Evolutionary conservation across 176 grass and related monocot genomes (phyloP).

Genomic region (Bothriochloa decipiens): DNA sequence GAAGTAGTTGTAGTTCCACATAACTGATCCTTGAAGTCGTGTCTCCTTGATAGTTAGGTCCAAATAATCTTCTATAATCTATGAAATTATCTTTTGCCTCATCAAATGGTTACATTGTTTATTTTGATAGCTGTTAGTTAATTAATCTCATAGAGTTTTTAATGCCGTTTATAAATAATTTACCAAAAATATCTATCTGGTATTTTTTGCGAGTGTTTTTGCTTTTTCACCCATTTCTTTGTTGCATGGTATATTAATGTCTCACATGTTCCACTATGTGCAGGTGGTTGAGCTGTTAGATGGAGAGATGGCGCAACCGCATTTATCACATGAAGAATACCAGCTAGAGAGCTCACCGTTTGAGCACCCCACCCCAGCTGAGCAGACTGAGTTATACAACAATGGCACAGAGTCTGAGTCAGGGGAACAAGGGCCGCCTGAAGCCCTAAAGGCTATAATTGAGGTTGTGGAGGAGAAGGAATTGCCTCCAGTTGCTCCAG

Average conservation of each 20-base stretch:
- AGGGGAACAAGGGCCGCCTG: background rate
- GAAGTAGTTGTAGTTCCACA: no score
- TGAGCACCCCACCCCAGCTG: background rate
- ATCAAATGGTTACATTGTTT: no score
- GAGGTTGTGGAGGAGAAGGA: slow-evolving; percentile 37
- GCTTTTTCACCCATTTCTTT: no score
- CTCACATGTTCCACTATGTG: background rate
- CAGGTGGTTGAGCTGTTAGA: background rate
- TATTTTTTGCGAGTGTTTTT: background rate
- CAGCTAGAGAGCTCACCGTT: background rate
- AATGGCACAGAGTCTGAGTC: background rate
- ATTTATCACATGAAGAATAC: slow-evolving; percentile 3
- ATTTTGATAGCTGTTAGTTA: background rate
- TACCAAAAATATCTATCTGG: background rate
- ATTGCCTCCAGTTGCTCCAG: slow-evolving; percentile 34
- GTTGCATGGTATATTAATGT: background rate
- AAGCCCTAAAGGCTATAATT: background rate
- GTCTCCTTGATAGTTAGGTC: no score
- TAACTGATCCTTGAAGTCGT: no score
- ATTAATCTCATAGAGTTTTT: no score
- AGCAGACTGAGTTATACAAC: slow-evolving; percentile 9
- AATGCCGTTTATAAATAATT: no score
- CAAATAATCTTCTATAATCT: no score
- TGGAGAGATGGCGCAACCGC: background rate
- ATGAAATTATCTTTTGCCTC: no score